These are phyloP conservation scores for Cryptosporidium bovis DNA, from an alignment of 169 alveolate genomes.

Conservation along the genomic window DNA sequence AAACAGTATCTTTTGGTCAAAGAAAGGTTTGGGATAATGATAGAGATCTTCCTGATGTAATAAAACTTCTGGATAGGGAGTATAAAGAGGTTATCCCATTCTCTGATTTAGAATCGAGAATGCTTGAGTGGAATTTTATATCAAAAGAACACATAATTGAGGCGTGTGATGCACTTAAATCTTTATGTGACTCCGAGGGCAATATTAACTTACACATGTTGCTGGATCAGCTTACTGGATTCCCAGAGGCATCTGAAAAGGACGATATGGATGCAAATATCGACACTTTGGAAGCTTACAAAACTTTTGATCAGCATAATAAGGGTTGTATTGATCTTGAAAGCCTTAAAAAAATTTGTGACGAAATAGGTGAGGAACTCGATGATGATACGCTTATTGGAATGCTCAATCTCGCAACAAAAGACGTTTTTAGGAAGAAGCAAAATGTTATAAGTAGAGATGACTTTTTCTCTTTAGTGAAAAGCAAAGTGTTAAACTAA, in stretches of 20 bases:
- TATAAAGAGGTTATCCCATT: constrained; percentile 64
- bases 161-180: constrained; percentile 68
- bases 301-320: constrained; percentile 43
- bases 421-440: constrained; percentile 61
- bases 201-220: constrained; percentile 62
- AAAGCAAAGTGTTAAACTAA: constrained; percentile 57
- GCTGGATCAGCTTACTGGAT: constrained; percentile 64
- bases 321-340: constrained; percentile 70
- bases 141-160: constrained; percentile 61
- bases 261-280: constrained; percentile 73
- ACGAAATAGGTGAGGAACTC: constrained; percentile 71
- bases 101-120: constrained; percentile 53
- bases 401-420: constrained; percentile 70
- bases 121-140: constrained; percentile 73
- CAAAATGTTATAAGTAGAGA: constrained; percentile 66
- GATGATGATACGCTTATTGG: constrained; percentile 72
- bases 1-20: constrained; percentile 72
- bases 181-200: constrained; percentile 65
- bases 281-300: constrained; percentile 74
- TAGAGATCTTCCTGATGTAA: constrained; percentile 67
- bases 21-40: constrained; percentile 73
- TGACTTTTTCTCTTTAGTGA: constrained; percentile 65
- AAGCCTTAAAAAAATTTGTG: constrained; percentile 34
- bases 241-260: constrained; percentile 63
- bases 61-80: constrained; percentile 52